phyloP scores from a whole-genome alignment of 2,329 filamentous ascomycete genomes.

The Calonectria hawksworthii region DNA sequence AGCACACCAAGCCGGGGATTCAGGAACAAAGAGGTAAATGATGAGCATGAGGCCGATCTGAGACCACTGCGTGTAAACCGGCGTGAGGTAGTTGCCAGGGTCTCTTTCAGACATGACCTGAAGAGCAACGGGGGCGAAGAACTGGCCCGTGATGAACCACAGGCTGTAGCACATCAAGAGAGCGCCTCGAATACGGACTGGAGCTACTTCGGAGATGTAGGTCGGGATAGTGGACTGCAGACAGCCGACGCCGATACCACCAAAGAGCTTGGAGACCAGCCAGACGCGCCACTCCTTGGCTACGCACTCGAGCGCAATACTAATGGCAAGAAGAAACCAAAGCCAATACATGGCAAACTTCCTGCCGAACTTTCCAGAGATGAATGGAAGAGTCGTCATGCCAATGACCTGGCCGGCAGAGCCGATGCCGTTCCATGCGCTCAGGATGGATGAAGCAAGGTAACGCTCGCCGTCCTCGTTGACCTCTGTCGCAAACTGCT shows the following conservation, averaged over 20 bases:
- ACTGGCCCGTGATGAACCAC: conserved; percentile 58
- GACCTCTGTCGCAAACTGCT: conserved; percentile 23
- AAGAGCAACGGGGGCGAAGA: conserved; percentile 58
- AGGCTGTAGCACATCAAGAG: conserved; percentile 56
- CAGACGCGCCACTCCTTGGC: conserved; percentile 20
- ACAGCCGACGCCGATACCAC: conserved; percentile 22
- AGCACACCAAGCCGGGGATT: conserved; percentile 54
- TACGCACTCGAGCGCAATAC: not conserved
- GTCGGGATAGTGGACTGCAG: conserved; percentile 25
- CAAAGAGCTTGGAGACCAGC: conserved; percentile 20
- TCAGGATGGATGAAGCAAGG: conserved; percentile 52
- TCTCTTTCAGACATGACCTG: conserved; percentile 48
- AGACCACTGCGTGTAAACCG: conserved; percentile 60
- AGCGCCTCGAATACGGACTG: conserved; percentile 52
- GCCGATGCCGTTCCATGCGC: conserved; percentile 33
- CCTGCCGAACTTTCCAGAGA: conserved; percentile 25
- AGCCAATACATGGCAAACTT: conserved; percentile 20
- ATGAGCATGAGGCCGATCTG: conserved; percentile 56
- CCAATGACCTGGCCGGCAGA: conserved; percentile 29
- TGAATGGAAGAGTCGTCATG: conserved; percentile 20
- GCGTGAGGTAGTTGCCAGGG: conserved; percentile 46
- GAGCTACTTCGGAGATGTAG: conserved; percentile 26
- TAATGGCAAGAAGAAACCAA: conserved; percentile 14
- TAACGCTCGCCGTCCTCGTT: conserved; percentile 43
- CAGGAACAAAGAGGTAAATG: conserved; percentile 54